Conservation (phyloP, 2,329 filamentous ascomycete species). For the Alternaria alternata region DNA sequence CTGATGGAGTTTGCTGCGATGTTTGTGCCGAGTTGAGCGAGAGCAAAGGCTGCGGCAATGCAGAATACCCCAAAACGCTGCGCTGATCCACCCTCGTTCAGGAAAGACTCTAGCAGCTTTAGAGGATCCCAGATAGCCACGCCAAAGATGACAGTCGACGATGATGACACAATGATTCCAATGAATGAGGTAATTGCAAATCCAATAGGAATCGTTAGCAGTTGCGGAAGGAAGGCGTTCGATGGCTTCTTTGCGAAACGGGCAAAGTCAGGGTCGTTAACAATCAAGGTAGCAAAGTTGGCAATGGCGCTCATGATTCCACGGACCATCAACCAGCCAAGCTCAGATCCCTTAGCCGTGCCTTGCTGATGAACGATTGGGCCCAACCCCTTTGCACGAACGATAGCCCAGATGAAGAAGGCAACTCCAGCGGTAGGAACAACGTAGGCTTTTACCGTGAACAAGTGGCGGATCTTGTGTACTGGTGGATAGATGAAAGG, state of each 20-base stretch:
- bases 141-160: slow-evolving; percentile 54
- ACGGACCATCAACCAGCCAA: slow-evolving; percentile 84
- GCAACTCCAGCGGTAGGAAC: slow-evolving; percentile 84
- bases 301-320: slow-evolving; percentile 89
- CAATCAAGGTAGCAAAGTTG: slow-evolving; percentile 88
- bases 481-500: slow-evolving; percentile 91
- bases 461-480: slow-evolving; percentile 86
- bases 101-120: slow-evolving; percentile 52
- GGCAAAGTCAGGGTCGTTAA: slow-evolving; percentile 82
- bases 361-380: slow-evolving; percentile 78
- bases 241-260: slow-evolving; percentile 80
- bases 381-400: slow-evolving; percentile 81
- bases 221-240: slow-evolving; percentile 82
- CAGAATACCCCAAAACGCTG: slow-evolving; percentile 60
- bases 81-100: slow-evolving; percentile 50
- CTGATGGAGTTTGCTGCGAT: slow-evolving; percentile 88
- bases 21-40: slow-evolving; percentile 86
- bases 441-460: slow-evolving; percentile 87
- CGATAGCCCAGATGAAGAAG: slow-evolving; percentile 87
- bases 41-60: slow-evolving; percentile 63
- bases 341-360: slow-evolving; percentile 68
- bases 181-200: slow-evolving; percentile 80
- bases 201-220: slow-evolving; percentile 62
- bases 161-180: slow-evolving; percentile 61
- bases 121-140: slow-evolving; percentile 55